Conservation (phyloP, 1,139 yeast species). For the Yamadazyma conglobata region DNA sequence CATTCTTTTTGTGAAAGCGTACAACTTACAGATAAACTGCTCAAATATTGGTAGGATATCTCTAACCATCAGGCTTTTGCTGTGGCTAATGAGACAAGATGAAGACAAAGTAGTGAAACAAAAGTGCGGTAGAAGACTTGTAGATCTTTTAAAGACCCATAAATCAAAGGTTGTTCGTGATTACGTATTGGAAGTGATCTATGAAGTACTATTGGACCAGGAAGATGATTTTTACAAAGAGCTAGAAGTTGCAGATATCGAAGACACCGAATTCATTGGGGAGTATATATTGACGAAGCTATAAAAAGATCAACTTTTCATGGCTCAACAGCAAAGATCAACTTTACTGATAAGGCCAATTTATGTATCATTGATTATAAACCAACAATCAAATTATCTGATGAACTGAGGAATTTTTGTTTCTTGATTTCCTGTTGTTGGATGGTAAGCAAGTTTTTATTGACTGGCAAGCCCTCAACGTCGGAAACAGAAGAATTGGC, state of each 20-base stretch:
- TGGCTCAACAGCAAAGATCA: not conserved
- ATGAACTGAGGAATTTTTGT: slow-evolving; percentile 17
- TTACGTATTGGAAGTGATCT: slow-evolving; percentile 18
- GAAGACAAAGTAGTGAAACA: slow-evolving; percentile 6
- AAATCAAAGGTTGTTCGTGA: slow-evolving; percentile 24
- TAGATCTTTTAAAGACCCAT: slow-evolving; percentile 30
- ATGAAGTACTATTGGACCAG: slow-evolving; percentile 10
- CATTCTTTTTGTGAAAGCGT: slow-evolving; percentile 48
- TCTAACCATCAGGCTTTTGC: slow-evolving; percentile 35
- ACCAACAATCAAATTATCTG: slow-evolving; percentile 29
- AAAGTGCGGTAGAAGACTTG: slow-evolving; percentile 24
- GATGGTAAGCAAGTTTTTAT: slow-evolving; percentile 12
- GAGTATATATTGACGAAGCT: too few relatives aligned
- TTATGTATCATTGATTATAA: slow-evolving; percentile 14
- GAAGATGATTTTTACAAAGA: slow-evolving; percentile 4
- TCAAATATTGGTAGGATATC: slow-evolving; percentile 30
- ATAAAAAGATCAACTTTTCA: too few relatives aligned
- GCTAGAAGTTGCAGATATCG: slow-evolving; percentile 8
- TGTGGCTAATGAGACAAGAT: slow-evolving; percentile 20
- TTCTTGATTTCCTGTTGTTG: slow-evolving; percentile 12
- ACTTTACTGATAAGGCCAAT: not conserved
- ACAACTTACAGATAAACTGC: slow-evolving; percentile 54
- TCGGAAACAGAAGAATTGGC: slow-evolving; percentile 3
- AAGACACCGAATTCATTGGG: too few relatives aligned
- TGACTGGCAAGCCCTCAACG: slow-evolving; percentile 6